Base-by-base conservation (phyloP, 176 grass and related monocot genomes). In the Saccharum spontaneum region DNA sequence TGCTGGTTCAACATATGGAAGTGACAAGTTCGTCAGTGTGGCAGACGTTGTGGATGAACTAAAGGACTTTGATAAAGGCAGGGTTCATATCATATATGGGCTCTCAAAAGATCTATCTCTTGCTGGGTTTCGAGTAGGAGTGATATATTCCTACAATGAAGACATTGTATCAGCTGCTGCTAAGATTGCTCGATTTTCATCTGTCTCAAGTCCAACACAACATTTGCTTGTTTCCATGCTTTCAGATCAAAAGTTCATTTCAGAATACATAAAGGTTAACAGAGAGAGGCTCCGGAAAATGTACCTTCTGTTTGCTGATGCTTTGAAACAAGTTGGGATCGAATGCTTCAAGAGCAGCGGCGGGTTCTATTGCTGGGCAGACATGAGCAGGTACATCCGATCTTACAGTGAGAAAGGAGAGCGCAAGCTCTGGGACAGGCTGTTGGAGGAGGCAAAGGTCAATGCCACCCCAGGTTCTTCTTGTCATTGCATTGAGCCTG, bases 361-460 rank as follows among this genome's bases (percentile, higher is more conserved):
- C n/a, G 97, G 97, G 59, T 99, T 99, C 75, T 99, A 99, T 71
- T 94, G 91, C 83, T 94, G 93, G 93, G 93, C 91, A 65, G 97
- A 99, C 84, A 99, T 99, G 97, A 96, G 93, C 84, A 90, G 69
- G 40, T 96, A 89, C 78, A 94, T 99, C 76, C 76, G 65, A 38
- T 89, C 97, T 63, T 96, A 99, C 69, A 96, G 90, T 8, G 91
- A 99, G 81, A 99, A 92, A 84, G 97, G 97, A 12, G 97, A 99
- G 61, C 90, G 67, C 65, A 89, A 89, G 57, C 90, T 99, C 68
- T 99, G 91, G 93, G 84, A 94, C 63, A 90, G 91, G 79, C 52
- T 96, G 59, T 91, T 96, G 73, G 92, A 91, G 70, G 84, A 82
- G 75, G 91, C 93, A 12, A 99, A 92, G 93, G 70, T 99, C 33